A percentile compares a stretch with the other conserved stretches of the same genome.
Conservation (phyloP, 768 basidiomycete genomes). For the Gloeostereum incarnatum region DNA sequence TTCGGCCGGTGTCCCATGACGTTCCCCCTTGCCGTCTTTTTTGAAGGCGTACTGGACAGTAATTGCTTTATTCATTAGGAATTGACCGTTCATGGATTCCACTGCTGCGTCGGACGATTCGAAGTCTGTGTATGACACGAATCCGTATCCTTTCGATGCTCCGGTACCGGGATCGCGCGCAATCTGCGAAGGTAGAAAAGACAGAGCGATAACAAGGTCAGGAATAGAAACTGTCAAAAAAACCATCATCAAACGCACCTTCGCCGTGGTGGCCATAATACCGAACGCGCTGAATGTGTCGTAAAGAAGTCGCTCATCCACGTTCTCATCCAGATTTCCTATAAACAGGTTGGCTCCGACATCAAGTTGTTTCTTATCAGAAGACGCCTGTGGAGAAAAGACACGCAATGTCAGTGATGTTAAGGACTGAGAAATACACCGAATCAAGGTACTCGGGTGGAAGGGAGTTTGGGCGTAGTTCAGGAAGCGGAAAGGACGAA, state of each 20-base stretch:
- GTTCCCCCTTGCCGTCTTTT: conserved; percentile 97
- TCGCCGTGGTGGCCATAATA: conserved; percentile 84
- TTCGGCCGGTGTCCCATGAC: conserved; percentile 96
- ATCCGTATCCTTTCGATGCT: conserved; percentile 93
- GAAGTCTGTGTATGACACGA: conserved; percentile 96
- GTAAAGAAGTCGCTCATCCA: conserved; percentile 87
- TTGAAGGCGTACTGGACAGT: conserved; percentile 98
- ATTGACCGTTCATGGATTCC: conserved; percentile 96
- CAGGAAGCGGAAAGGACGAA: conserved; percentile 1
- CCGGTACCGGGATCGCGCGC: conserved; percentile 82
- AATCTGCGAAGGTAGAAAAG: conserved; percentile 42
- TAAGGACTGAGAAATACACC: background rate
- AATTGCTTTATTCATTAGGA: conserved; percentile 97
- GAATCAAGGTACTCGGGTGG: conserved; percentile 4
- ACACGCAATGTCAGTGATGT: conserved; percentile 3
- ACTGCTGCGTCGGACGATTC: conserved; percentile 94
- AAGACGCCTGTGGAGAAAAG: conserved; percentile 62
- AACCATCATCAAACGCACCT: conserved; percentile 38
- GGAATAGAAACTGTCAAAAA: no score
- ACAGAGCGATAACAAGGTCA: conserved; percentile 6
- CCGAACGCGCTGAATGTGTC: conserved; percentile 97
- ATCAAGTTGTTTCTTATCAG: conserved; percentile 96
- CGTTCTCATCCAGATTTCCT: conserved; percentile 90
- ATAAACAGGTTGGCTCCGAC: conserved; percentile 97
- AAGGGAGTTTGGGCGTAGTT: conserved; percentile 8